phyloP scores from a whole-genome alignment of 1,284 basidiomycete species.

The Abortiporus biennis region DNA sequence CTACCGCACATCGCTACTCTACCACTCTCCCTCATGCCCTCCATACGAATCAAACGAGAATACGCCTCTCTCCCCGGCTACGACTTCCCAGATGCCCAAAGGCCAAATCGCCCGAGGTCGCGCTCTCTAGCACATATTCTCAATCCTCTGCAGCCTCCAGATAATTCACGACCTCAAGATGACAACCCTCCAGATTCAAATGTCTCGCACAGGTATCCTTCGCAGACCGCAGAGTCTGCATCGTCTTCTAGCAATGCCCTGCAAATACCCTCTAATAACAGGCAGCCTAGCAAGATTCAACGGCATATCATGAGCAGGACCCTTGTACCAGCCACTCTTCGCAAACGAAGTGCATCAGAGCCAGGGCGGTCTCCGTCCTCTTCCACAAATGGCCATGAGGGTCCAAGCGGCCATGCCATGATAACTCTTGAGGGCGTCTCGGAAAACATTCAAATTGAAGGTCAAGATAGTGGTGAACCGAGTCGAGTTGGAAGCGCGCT shows the following conservation, averaged over 20 bases:
- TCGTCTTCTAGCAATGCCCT: too few relatives aligned
- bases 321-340: not conserved
- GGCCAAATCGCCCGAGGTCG: slow-evolving; percentile 17
- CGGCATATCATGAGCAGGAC: slow-evolving; percentile 15
- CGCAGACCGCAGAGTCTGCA: too few relatives aligned
- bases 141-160: too few relatives aligned
- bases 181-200: too few relatives aligned
- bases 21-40: slow-evolving; percentile 37
- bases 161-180: too few relatives aligned
- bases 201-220: too few relatives aligned
- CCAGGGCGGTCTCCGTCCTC: not conserved
- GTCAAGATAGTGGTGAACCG: slow-evolving; percentile 18
- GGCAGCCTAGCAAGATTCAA: slow-evolving; percentile 11
- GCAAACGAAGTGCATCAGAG: not conserved
- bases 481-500: slow-evolving; percentile 40
- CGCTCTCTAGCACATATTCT: slow-evolving; percentile 17
- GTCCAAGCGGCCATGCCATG: slow-evolving; percentile 9
- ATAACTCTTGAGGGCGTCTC: slow-evolving; percentile 25
- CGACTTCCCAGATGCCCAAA: too few relatives aligned
- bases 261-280: too few relatives aligned
- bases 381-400: too few relatives aligned
- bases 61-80: slow-evolving; percentile 31
- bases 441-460: slow-evolving; percentile 25
- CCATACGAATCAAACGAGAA: slow-evolving; percentile 46
- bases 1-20: slow-evolving; percentile 8